These are phyloP conservation scores for Rhizopus microsporus DNA, from an alignment of 371 early-diverging fungal species.

Conservation along the genomic window DNA sequence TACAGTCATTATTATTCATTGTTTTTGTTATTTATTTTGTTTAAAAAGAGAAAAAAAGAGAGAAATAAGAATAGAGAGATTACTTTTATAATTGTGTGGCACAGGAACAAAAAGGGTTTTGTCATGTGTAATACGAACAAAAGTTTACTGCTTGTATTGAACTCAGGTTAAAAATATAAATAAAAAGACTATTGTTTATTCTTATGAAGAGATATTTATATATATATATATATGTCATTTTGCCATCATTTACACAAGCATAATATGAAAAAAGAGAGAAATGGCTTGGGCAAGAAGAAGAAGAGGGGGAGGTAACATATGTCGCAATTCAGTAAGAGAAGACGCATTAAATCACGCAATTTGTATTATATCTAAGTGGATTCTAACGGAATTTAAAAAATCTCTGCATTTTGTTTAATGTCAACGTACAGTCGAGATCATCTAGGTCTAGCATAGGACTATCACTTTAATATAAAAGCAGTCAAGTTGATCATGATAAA, in stretches of 20 bases:
- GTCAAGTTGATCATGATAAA: too few relatives aligned
- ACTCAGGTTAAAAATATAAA: background rate
- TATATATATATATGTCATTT: background rate
- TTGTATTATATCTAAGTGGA: slow-evolving; percentile 4
- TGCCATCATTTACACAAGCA: background rate
- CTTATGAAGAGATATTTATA: background rate
- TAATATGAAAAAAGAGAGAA: background rate
- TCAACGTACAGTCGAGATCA: too few relatives aligned
- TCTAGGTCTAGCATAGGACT: too few relatives aligned
- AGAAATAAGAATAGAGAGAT: background rate
- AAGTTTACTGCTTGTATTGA: too few relatives aligned
- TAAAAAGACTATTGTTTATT: background rate
- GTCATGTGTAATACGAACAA: slow-evolving; percentile 6
- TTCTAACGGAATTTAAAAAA: background rate
- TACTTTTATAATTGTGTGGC: background rate
- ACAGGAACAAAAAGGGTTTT: background rate
- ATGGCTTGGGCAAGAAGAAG: slow-evolving; percentile 1
- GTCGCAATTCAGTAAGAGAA: slow-evolving; percentile 18
- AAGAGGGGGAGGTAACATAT: slow-evolving; percentile 4
- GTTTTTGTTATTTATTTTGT: background rate
- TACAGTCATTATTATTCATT: slow-evolving; percentile 8
- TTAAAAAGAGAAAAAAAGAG: slow-evolving; percentile 3
- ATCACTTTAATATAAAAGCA: too few relatives aligned
- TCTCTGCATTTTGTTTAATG: too few relatives aligned
- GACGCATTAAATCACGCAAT: slow-evolving; percentile 28